A percentile compares a stretch with the other conserved stretches of the same genome.
Evolutionary conservation across 2,329 filamentous ascomycete genomes (phyloP).

Genomic region (Microcyclosporella mali): DNA sequence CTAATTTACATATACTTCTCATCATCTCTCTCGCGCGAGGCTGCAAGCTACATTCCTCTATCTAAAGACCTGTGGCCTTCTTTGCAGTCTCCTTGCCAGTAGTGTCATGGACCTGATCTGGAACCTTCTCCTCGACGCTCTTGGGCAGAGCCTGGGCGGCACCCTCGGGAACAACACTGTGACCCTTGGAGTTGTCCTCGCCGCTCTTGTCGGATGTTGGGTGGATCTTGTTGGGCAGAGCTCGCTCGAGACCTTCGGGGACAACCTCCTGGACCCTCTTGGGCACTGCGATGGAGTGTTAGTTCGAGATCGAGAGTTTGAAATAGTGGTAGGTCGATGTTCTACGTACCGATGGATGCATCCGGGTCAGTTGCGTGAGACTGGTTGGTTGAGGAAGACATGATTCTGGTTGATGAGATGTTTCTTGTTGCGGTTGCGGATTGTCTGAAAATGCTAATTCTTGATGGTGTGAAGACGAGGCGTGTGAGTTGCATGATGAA

Average conservation of each 20-base stretch:
- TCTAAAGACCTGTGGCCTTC: too few species aligned
- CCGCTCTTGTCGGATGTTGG: conserved; percentile 6
- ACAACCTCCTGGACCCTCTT: conserved; percentile 7
- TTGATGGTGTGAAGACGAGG: too few species aligned
- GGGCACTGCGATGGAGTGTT: conserved; percentile 1
- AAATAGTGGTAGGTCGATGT: too few species aligned
- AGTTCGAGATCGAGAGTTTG: not conserved
- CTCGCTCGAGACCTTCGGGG: conserved; percentile 7
- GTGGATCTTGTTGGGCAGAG: conserved; percentile 11
- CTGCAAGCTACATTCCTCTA: too few species aligned
- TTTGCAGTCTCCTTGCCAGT: conserved; percentile 9
- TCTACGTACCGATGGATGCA: not conserved
- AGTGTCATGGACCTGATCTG: conserved; percentile 11
- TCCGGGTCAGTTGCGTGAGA: conserved; percentile 5
- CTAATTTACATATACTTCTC: too few species aligned
- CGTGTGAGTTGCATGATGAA: too few species aligned
- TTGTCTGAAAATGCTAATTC: too few species aligned
- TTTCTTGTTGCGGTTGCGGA: too few species aligned
- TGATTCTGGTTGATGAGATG: not conserved
- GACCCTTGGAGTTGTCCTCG: conserved; percentile 4
- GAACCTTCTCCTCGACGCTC: conserved; percentile 10
- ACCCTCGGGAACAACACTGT: conserved; percentile 8
- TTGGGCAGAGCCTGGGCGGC: conserved; percentile 8
- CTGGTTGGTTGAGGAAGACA: conserved; percentile 1
- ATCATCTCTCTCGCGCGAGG: too few species aligned